phyloP scores from a whole-genome alignment of 768 basidiomycete species.

The Phaeolepiota aurea region DNA sequence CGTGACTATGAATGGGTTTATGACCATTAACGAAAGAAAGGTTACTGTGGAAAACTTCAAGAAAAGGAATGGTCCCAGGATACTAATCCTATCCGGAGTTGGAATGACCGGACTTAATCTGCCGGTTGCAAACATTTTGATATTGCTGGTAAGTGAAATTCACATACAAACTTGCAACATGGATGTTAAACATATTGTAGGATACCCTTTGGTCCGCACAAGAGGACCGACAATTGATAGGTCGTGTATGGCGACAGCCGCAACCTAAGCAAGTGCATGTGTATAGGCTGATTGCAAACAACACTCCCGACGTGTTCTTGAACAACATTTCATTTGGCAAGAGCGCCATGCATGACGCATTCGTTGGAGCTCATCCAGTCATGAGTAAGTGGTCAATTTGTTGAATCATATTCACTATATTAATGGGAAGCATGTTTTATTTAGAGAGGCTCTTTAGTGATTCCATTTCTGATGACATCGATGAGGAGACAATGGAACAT shows the following conservation, averaged over 20 bases:
- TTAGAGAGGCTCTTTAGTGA: too few species aligned
- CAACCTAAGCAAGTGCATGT: slow-evolving; percentile 11
- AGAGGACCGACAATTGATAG: slow-evolving; percentile 12
- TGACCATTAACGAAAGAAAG: neutral
- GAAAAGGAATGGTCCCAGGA: neutral
- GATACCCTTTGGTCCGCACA: slow-evolving; percentile 14
- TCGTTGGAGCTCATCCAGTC: neutral
- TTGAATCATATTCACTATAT: too few species aligned
- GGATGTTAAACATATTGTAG: slow-evolving; percentile 6
- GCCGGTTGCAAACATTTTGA: neutral
- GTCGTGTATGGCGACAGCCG: slow-evolving; percentile 7
- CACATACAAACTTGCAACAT: neutral
- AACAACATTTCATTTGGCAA: slow-evolving; percentile 14
- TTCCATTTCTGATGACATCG: too few species aligned
- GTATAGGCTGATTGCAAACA: slow-evolving; percentile 7
- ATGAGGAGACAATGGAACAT: too few species aligned
- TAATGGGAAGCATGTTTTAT: too few species aligned
- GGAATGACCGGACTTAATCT: neutral
- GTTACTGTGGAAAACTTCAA: neutral
- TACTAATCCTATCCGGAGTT: neutral
- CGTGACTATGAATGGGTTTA: neutral
- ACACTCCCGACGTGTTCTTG: slow-evolving; percentile 11
- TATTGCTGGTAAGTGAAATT: neutral
- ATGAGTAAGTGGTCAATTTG: too few species aligned
- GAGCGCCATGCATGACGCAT: neutral